A percentile compares a stretch with the other conserved stretches of the same genome.
These are phyloP conservation scores for Epichloe aotearoae DNA, from an alignment of 2,329 filamentous ascomycete species.

Conservation along the genomic window DNA sequence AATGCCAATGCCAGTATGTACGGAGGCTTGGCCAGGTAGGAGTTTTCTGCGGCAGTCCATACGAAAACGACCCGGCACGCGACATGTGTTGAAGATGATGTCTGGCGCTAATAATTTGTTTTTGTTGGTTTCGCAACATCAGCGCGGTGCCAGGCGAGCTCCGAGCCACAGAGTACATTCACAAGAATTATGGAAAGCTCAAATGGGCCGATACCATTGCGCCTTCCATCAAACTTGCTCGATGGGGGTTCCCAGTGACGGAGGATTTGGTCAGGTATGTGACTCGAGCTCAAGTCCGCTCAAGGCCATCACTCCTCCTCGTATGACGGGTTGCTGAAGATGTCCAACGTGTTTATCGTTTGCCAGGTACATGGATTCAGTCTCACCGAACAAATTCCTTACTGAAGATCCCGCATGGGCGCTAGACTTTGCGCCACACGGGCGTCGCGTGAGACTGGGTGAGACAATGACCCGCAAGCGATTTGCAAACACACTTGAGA, in stretches of 20 bases:
- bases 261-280: slow-evolving; percentile 46
- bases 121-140: not conserved
- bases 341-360: not conserved
- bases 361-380: slow-evolving; percentile 43
- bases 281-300: not conserved
- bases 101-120: not conserved
- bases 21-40: slow-evolving; percentile 60
- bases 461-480: slow-evolving; percentile 63
- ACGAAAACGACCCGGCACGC: too few species aligned
- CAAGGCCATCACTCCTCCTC: not conserved
- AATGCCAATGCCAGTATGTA: slow-evolving; percentile 49
- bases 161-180: slow-evolving; percentile 60
- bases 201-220: slow-evolving; percentile 54
- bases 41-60: too few species aligned
- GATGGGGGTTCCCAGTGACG: slow-evolving; percentile 58
- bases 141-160: slow-evolving; percentile 58
- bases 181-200: slow-evolving; percentile 50
- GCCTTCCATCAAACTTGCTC: slow-evolving; percentile 59
- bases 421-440: slow-evolving; percentile 71
- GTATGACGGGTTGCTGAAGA: too few species aligned
- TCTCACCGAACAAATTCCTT: slow-evolving; percentile 44
- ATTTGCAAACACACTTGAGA: slow-evolving; percentile 61
- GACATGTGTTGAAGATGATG: not conserved
- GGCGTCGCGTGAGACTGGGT: slow-evolving; percentile 49
- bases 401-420: slow-evolving; percentile 63